Evolutionary conservation across 495 filamentous ascomycete species (phyloP).

Genomic region (Parmelia sp.): DNA sequence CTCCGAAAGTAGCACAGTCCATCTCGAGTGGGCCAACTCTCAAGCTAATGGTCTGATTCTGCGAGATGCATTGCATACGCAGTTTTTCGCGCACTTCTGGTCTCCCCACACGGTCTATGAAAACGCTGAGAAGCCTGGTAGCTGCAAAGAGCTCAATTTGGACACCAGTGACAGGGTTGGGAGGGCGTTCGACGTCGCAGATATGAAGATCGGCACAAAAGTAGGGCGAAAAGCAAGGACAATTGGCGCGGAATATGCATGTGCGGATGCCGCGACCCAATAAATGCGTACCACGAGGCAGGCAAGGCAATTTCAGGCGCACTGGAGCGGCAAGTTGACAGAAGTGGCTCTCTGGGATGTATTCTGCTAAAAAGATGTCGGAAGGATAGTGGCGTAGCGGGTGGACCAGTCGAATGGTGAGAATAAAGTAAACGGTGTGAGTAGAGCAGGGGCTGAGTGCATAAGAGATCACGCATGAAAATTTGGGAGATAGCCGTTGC

Average conservation of each 20-base stretch:
- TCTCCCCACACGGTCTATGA: neutral
- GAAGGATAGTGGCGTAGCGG: neutral
- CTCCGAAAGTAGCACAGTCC: neutral
- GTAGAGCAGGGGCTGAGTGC: neutral
- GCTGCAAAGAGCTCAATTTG: neutral
- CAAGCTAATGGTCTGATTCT: neutral
- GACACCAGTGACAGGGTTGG: neutral
- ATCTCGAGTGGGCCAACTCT: neutral
- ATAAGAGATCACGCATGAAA: conserved; percentile 1
- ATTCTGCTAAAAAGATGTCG: neutral
- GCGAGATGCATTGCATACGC: neutral
- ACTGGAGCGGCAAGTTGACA: neutral
- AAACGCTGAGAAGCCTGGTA: neutral
- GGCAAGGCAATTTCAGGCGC: neutral
- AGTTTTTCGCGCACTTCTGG: neutral
- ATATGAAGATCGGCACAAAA: neutral
- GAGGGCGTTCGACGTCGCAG: neutral
- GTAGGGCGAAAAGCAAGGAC: neutral
- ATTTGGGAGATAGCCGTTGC: neutral
- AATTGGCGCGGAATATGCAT: neutral
- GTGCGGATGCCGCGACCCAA: neutral
- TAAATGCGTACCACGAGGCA: neutral
- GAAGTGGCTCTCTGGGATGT: neutral
- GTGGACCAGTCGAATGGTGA: neutral
- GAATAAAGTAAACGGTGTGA: neutral